Evolutionary conservation across 768 basidiomycete species (phyloP).

Genomic region (Rhodosporidiobolus sp.): DNA sequence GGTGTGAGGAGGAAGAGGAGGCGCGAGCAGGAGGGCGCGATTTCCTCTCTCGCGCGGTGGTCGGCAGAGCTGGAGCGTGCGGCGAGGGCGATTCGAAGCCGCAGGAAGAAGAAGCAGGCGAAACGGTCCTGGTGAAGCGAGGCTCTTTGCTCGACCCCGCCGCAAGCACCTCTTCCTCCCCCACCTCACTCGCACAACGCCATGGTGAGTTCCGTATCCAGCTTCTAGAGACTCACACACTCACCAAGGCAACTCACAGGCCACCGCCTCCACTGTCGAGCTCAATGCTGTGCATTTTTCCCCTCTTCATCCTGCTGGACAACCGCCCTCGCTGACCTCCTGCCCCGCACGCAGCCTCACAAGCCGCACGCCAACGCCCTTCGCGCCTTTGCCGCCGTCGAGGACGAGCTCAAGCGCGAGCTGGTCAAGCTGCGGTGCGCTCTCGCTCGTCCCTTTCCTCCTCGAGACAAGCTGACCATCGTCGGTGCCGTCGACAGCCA

Average conservation of each 20-base stretch:
- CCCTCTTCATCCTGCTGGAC: neutral
- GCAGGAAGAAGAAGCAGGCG: no score
- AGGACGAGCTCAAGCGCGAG: constrained; percentile 61
- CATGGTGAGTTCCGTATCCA: neutral
- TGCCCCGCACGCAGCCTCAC: constrained; percentile 49
- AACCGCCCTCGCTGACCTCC: neutral
- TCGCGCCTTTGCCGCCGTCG: constrained; percentile 62
- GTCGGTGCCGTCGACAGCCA: constrained; percentile 45
- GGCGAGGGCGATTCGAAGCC: no score
- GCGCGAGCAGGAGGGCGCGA: no score
- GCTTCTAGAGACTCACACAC: neutral
- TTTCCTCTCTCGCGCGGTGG: no score
- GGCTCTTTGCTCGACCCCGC: no score
- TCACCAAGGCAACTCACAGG: neutral
- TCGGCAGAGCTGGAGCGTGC: no score
- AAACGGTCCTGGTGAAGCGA: no score
- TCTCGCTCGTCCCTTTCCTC: neutral
- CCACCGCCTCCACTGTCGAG: neutral
- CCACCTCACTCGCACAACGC: neutral
- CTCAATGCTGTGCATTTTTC: neutral
- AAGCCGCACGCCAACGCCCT: constrained; percentile 61
- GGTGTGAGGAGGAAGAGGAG: no score
- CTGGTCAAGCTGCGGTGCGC: constrained; percentile 58
- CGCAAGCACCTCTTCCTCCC: neutral
- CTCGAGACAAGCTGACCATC: neutral